Percentiles rank a stretch among this genome's conserved stretches.
These are phyloP conservation scores for Pleurotus giganteus DNA, from an alignment of 768 basidiomycete species.

Conservation along the genomic window DNA sequence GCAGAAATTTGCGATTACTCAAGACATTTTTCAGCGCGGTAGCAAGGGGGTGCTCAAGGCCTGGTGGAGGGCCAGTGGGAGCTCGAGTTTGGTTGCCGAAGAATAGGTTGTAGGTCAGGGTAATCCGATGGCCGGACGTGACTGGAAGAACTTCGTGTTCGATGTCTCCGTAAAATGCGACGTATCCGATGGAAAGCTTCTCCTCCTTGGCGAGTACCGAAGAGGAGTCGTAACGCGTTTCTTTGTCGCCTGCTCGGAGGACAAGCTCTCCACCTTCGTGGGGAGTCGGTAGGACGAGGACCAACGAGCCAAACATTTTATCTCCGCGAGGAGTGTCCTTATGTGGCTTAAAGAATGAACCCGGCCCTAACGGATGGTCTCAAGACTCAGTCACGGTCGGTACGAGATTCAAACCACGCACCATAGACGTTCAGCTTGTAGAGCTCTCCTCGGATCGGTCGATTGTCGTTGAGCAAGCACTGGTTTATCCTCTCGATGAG, in stretches of 20 bases:
- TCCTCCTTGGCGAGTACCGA: conserved; percentile 41
- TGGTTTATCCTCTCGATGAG: conserved; percentile 22
- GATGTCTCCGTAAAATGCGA: conserved; percentile 37
- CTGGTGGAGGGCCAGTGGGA: conserved; percentile 40
- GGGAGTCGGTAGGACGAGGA: conserved; percentile 44
- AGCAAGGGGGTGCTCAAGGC: conserved; percentile 12
- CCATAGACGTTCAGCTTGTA: conserved; percentile 40
- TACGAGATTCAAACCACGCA: conserved; percentile 11
- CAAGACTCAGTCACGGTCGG: background rate
- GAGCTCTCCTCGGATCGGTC: conserved; percentile 23
- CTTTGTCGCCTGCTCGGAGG: conserved; percentile 31
- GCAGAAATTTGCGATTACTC: conserved; percentile 23
- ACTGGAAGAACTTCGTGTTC: conserved; percentile 38
- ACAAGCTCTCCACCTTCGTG: conserved; percentile 44
- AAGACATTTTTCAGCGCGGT: conserved; percentile 23
- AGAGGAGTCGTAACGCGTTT: conserved; percentile 38
- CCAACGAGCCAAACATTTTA: conserved; percentile 51
- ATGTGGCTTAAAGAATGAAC: conserved; percentile 49
- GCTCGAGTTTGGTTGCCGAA: conserved; percentile 29
- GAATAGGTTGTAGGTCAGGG: conserved; percentile 42
- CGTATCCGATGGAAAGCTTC: conserved; percentile 55
- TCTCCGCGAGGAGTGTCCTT: conserved; percentile 44
- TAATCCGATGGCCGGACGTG: conserved; percentile 35
- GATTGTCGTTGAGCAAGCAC: conserved; percentile 15
- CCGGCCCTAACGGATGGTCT: conserved; percentile 28